Percentiles rank a stretch among this genome's conserved stretches.
Conservation (phyloP, 2,329 filamentous ascomycete species). For the Leptosphaerulina australis region DNA sequence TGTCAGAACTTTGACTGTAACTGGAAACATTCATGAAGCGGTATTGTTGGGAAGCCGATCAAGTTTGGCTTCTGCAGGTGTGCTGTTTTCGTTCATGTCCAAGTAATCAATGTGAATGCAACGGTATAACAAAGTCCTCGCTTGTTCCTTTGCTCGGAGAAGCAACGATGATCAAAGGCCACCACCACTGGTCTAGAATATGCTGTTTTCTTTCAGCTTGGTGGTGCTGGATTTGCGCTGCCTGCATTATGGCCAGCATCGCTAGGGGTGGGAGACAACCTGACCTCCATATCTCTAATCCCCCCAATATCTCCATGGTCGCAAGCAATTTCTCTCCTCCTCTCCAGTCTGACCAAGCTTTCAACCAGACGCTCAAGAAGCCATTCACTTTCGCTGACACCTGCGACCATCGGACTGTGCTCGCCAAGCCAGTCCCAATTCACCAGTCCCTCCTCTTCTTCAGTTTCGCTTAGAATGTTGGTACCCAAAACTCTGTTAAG, state of each 20-base stretch:
- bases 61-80: no score
- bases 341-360: constrained; percentile 58
- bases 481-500: constrained; percentile 18
- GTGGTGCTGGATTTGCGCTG: neutral
- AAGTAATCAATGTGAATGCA: no score
- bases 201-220: neutral
- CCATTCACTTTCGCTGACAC: constrained; percentile 69
- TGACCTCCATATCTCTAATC: constrained; percentile 2
- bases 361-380: constrained; percentile 69
- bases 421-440: constrained; percentile 78
- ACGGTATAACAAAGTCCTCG: no score
- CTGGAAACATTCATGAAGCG: no score
- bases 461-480: constrained; percentile 27
- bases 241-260: neutral
- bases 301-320: neutral
- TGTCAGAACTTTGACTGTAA: no score
- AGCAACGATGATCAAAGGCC: constrained; percentile 4
- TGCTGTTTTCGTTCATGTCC: no score
- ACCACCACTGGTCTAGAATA: no score
- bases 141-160: no score
- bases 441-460: constrained; percentile 64
- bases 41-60: no score
- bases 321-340: constrained; percentile 26
- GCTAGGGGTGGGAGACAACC: neutral
- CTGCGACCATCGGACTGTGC: constrained; percentile 69